Conservation (phyloP, 1,139 yeast genomes). For the Hyphopichia burtonii region DNA sequence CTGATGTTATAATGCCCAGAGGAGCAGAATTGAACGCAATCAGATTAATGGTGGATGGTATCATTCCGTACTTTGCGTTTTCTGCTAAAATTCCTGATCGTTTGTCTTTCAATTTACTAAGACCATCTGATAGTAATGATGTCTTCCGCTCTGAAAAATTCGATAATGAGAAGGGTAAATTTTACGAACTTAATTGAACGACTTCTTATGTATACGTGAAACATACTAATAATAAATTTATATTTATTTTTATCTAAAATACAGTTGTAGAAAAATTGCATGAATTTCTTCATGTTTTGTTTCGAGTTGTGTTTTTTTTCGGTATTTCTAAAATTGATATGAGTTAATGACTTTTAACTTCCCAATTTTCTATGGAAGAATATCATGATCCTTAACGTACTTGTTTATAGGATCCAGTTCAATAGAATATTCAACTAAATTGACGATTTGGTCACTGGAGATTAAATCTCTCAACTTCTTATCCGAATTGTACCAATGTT, state of each 20-base stretch:
- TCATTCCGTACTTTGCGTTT: conserved; percentile 42
- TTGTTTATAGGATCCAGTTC: conserved; percentile 48
- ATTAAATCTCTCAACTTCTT: conserved; percentile 59
- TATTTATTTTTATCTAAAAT: conserved; percentile 5
- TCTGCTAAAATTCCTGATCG: conserved; percentile 15
- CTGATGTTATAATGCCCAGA: conserved; percentile 80
- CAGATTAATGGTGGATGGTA: conserved; percentile 72
- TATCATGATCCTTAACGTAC: conserved; percentile 25
- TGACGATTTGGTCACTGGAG: conserved; percentile 33
- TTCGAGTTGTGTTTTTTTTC: background rate
- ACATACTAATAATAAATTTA: background rate
- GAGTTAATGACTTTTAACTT: no score
- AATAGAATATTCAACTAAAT: conserved; percentile 36
- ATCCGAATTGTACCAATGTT: conserved; percentile 65
- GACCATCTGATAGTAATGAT: conserved; percentile 20
- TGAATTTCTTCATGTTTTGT: no score
- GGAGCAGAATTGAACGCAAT: conserved; percentile 68
- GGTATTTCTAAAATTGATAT: no score
- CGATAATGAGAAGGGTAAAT: conserved; percentile 50
- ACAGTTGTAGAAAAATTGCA: background rate
- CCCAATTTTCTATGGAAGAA: conserved; percentile 7
- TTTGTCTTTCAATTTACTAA: conserved; percentile 15
- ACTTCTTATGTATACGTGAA: background rate
- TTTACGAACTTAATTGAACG: conserved; percentile 43
- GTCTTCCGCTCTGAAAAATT: conserved; percentile 41